Conservation (phyloP, 2,329 filamentous ascomycete genomes). For the Talaromyces sp. region DNA sequence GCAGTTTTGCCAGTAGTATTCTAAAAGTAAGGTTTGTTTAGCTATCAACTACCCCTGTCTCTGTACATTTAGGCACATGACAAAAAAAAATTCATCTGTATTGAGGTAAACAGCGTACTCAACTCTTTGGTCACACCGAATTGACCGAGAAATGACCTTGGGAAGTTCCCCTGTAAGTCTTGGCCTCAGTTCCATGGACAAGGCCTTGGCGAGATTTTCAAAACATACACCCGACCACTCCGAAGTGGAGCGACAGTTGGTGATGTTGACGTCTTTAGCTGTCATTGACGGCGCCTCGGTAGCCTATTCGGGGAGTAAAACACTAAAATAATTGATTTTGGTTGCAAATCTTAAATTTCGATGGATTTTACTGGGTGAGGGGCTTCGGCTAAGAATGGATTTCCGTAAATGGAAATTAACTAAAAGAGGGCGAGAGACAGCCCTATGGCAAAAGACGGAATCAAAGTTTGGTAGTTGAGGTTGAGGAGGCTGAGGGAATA, state of each 20-base stretch:
- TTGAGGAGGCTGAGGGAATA: background rate
- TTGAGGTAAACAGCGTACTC: background rate
- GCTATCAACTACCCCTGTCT: background rate
- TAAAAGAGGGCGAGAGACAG: background rate
- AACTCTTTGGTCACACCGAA: background rate
- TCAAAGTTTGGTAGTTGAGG: too few species aligned
- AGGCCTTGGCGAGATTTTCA: background rate
- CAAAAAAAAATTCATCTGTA: background rate
- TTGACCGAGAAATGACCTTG: background rate
- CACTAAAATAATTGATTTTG: background rate
- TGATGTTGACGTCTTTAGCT: background rate
- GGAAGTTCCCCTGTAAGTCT: background rate
- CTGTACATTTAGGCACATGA: background rate
- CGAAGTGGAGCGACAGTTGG: background rate
- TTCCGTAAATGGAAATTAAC: background rate
- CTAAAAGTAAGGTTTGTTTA: background rate
- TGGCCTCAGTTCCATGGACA: background rate
- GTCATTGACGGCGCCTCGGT: background rate
- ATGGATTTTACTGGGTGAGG: background rate
- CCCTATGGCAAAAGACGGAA: background rate
- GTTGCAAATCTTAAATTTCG: background rate
- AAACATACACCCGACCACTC: background rate
- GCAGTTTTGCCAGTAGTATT: background rate
- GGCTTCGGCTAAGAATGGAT: background rate
- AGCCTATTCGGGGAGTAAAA: background rate